Conservation (phyloP, 1,284 basidiomycete species). For the Fomitopsis pinicola region DNA sequence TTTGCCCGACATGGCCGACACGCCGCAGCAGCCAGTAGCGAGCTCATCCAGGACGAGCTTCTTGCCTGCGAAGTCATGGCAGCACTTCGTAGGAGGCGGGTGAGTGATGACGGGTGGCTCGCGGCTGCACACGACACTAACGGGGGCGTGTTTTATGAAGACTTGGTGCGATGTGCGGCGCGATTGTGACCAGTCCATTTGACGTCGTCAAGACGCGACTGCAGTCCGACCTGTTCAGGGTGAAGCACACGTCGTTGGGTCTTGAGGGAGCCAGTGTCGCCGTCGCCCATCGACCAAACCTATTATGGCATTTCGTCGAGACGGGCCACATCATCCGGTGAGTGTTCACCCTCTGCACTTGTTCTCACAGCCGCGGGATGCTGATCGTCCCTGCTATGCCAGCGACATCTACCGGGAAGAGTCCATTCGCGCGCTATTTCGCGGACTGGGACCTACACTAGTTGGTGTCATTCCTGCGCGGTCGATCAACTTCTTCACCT, state of each 20-base stretch:
- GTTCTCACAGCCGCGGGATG: neutral
- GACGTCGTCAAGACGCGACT: conserved; percentile 98
- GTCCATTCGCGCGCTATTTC: conserved; percentile 88
- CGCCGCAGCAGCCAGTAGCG: conserved; percentile 18
- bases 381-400: neutral
- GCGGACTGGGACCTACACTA: conserved; percentile 91
- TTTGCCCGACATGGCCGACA: conserved; percentile 17
- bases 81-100: conserved; percentile 86
- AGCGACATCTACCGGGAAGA: conserved; percentile 92
- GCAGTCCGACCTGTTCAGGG: conserved; percentile 85
- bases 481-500: conserved; percentile 98
- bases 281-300: conserved; percentile 40
- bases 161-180: conserved; percentile 96
- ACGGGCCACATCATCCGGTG: conserved; percentile 88
- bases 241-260: conserved; percentile 45
- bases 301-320: conserved; percentile 93
- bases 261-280: conserved; percentile 40
- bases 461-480: conserved; percentile 94
- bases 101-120: conserved; percentile 36
- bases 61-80: conserved; percentile 78
- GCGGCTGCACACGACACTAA: neutral
- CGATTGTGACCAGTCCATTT: conserved; percentile 94
- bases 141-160: conserved; percentile 35
- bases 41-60: conserved; percentile 30
- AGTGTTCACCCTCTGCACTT: conserved; percentile 16